phyloP scores from a whole-genome alignment of 73 alveolate genomes.

The Symbiodinium pilosum region DNA sequence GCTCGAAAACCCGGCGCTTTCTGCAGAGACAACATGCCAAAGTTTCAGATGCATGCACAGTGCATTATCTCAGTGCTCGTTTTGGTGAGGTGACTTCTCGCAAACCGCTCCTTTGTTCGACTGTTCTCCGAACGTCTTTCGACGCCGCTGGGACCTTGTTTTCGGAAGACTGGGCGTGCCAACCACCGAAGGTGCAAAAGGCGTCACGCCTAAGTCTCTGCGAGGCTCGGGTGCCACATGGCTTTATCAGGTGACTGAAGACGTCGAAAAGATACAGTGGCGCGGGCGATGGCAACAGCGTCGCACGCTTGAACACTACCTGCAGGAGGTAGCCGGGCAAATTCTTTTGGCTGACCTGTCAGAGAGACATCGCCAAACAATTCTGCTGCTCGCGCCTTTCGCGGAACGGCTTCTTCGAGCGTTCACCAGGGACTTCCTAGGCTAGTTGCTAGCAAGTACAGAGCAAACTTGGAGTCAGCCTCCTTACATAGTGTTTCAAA shows the following conservation, averaged over 20 bases:
- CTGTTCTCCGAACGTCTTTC: not conserved
- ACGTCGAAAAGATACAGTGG: not conserved
- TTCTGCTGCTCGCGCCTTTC: not conserved
- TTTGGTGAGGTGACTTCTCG: not conserved
- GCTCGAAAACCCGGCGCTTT: constrained; percentile 19
- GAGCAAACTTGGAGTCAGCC: too few species aligned
- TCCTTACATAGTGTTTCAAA: too few species aligned
- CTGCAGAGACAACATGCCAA: constrained; percentile 44
- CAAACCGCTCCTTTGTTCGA: not conserved
- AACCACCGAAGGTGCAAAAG: not conserved
- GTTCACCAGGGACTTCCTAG: too few species aligned
- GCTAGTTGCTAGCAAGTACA: too few species aligned
- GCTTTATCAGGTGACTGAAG: constrained; percentile 4
- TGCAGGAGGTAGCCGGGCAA: not conserved
- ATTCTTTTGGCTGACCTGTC: not conserved
- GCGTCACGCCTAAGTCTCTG: not conserved
- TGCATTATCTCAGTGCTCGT: not conserved
- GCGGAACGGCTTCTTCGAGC: too few species aligned
- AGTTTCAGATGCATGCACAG: not conserved
- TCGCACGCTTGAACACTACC: not conserved
- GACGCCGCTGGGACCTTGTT: constrained; percentile 15
- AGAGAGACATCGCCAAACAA: not conserved
- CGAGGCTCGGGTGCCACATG: constrained; percentile 35
- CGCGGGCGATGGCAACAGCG: constrained; percentile 32
- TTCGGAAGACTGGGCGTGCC: not conserved